phyloP scores from a whole-genome alignment of 495 filamentous ascomycete genomes.

The Neurospora tetraspora region DNA sequence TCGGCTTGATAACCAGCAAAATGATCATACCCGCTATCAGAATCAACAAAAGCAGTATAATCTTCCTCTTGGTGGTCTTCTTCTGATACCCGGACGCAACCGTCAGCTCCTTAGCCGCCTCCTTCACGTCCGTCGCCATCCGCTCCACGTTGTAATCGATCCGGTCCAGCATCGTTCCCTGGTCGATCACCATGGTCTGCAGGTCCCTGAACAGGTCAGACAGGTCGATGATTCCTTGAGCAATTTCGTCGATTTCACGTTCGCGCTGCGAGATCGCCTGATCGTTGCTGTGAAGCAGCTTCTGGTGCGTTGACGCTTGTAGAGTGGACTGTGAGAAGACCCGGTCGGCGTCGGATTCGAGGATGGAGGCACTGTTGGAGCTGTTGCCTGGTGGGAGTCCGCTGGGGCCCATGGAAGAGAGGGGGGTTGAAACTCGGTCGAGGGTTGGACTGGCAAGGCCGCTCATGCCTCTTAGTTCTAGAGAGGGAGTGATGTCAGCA shows the following conservation, averaged over 20 bases:
- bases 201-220: conserved; percentile 94
- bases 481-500: conserved; percentile 2
- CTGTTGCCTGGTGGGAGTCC: conserved; percentile 13
- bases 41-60: conserved; percentile 76
- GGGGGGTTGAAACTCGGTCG: conserved; percentile 53
- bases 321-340: conserved; percentile 85
- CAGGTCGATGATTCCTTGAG: conserved; percentile 93
- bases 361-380: conserved; percentile 58
- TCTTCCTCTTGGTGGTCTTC: conserved; percentile 79
- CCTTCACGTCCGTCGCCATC: conserved; percentile 83
- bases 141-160: conserved; percentile 97
- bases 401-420: conserved; percentile 14
- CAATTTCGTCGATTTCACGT: conserved; percentile 95
- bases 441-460: conserved; percentile 29
- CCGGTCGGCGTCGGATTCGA: conserved; percentile 85
- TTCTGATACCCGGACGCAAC: conserved; percentile 81
- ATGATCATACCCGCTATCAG: conserved; percentile 82
- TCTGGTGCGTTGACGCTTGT: conserved; percentile 54
- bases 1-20: conserved; percentile 75
- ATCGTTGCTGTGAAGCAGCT: conserved; percentile 67
- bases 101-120: conserved; percentile 81
- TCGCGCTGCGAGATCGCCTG: conserved; percentile 82
- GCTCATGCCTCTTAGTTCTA: conserved; percentile 75
- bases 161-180: conserved; percentile 93
- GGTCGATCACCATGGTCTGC: conserved; percentile 95